Evolutionary conservation across 2,329 filamentous ascomycete genomes (phyloP), one percentile per base, ranked within the genome.

Genomic region (Neonectria ditissima): DNA sequence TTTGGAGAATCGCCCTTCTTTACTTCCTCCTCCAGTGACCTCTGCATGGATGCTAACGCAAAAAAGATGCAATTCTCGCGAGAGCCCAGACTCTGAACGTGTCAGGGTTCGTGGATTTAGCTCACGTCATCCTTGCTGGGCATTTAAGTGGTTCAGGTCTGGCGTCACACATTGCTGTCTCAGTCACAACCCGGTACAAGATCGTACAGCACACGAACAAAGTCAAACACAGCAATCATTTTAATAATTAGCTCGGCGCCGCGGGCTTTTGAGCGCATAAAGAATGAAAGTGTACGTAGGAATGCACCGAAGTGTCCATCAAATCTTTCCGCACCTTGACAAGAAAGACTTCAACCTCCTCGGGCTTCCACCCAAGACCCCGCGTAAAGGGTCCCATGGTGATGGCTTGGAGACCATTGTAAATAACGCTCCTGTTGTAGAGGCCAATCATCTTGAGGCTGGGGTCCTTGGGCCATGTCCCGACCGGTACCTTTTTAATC

Each of bases 391-490:
- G 71, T 1, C 74, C 75, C 53, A 79, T 72, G 8, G 71, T 74
- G 47, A 79, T 72, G 7, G 70, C 77, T 11, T 78, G 71, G 5
- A 77, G 65, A 1, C 74, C 77, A 44, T 78, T 72, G 16, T 73
- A 69, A 20, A 77, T 73, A 41, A 75, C 60, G 18, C 66, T 67
- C 41, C 66, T 63, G 41, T 67, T 75, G 50, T 79, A 80, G n/a
- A 75, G 67, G 13, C 75, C 84, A 59, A 84, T 78, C 55, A 78
- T 78, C 66, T 82, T 84, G 44, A 84, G 76, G 14, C 77, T 80
- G 20, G 77, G 73, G 53, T 86, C 81, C 52, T 75, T 79, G 0
- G 83, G 77, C 85, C 84, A 87, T 0, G 75, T 73, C 16, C 81
- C 83, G 7, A 83, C 78, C 0, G 85, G 84, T 10, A 86, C 75